Evolutionary conservation across 805 yeast species (phyloP).

Genomic region (Starmerella apis): DNA sequence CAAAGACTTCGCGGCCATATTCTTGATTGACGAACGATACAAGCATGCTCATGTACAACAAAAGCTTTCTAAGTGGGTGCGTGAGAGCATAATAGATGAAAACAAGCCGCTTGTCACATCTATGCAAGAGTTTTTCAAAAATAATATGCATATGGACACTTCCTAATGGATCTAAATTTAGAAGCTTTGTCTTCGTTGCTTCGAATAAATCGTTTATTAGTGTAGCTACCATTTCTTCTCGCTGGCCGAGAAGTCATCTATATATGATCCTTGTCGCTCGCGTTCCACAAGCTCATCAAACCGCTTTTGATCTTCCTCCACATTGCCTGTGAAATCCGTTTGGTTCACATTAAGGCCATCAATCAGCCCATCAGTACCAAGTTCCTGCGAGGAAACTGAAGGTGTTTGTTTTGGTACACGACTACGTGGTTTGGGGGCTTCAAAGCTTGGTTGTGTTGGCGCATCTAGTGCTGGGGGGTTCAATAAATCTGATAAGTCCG

Average conservation of each 20-base stretch:
- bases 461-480: neutral
- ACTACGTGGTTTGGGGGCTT: neutral
- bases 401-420: neutral
- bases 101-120: neutral
- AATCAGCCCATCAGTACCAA: neutral
- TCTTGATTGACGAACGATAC: constrained; percentile 60
- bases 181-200: no score
- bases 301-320: constrained; percentile 16
- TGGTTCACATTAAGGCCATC: neutral
- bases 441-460: neutral
- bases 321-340: neutral
- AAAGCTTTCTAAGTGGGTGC: constrained; percentile 69
- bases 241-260: constrained; percentile 21
- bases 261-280: constrained; percentile 12
- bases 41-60: constrained; percentile 37
- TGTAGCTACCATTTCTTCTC: constrained; percentile 23
- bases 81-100: constrained; percentile 30
- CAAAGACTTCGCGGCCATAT: constrained; percentile 68
- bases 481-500: neutral
- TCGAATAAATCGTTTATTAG: no score
- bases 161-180: no score
- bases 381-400: neutral
- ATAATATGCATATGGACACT: neutral
- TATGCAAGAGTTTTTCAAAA: constrained; percentile 8
- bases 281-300: constrained; percentile 23